Evolutionary conservation across 1,139 yeast species (phyloP).

Genomic region (Candida dubliniensis): DNA sequence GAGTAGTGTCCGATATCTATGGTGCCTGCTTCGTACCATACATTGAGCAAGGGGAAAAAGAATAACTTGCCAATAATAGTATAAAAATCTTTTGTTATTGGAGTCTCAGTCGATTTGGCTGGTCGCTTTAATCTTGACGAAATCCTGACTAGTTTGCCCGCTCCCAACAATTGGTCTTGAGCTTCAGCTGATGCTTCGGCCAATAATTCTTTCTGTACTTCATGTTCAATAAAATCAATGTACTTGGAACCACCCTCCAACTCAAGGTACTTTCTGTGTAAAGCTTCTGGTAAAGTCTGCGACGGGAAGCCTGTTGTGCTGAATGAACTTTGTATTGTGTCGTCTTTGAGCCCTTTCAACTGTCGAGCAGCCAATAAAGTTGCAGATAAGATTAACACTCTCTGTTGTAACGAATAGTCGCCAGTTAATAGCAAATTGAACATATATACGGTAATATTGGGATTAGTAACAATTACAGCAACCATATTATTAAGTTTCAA

Average conservation of each 20-base stretch:
- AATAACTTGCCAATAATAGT: slow-evolving; percentile 46
- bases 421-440: slow-evolving; percentile 50
- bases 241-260: too few relatives aligned
- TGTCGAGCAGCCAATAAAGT: slow-evolving; percentile 61
- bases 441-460: slow-evolving; percentile 39
- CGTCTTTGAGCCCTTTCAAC: slow-evolving; percentile 60
- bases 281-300: slow-evolving; percentile 44
- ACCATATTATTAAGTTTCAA: slow-evolving; percentile 50
- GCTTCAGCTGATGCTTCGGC: too few relatives aligned
- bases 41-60: slow-evolving; percentile 55
- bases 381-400: slow-evolving; percentile 55
- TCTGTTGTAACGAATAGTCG: slow-evolving; percentile 65
- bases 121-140: slow-evolving; percentile 28
- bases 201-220: too few relatives aligned
- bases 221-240: too few relatives aligned
- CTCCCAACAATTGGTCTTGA: slow-evolving; percentile 20
- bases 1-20: slow-evolving; percentile 57
- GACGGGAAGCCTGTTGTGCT: slow-evolving; percentile 34
- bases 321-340: too few relatives aligned
- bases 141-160: slow-evolving; percentile 50
- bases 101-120: slow-evolving; percentile 9
- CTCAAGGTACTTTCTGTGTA: slow-evolving; percentile 32
- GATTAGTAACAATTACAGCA: slow-evolving; percentile 52
- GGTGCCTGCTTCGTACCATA: slow-evolving; percentile 51
- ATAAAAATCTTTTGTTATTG: slow-evolving; percentile 39